Conservation (phyloP, 2,329 filamentous ascomycete genomes). For the Beauveria sp. region DNA sequence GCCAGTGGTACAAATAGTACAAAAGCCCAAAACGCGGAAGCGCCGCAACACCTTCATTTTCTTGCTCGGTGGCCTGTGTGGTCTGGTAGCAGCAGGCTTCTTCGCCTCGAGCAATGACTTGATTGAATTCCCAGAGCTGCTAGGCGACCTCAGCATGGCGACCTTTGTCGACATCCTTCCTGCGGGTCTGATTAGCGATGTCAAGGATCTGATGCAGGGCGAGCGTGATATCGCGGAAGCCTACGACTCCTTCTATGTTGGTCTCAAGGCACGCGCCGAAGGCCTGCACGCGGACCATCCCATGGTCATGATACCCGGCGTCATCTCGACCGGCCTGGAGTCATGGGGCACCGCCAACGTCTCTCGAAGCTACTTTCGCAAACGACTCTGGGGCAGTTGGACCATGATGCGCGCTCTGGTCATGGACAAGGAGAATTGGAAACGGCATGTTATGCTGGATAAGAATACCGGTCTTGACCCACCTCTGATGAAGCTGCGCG, state of each 20-base stretch:
- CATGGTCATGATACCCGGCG: slow-evolving; percentile 93
- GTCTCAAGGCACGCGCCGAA: slow-evolving; percentile 71
- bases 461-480: slow-evolving; percentile 86
- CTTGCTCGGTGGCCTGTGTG: slow-evolving; percentile 79
- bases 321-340: slow-evolving; percentile 94
- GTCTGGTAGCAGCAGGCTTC: slow-evolving; percentile 79
- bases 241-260: slow-evolving; percentile 91
- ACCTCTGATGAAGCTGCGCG: slow-evolving; percentile 78
- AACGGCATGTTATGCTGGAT: slow-evolving; percentile 94
- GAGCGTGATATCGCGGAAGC: slow-evolving; percentile 76
- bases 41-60: slow-evolving; percentile 78
- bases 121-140: slow-evolving; percentile 62
- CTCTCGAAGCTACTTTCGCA: slow-evolving; percentile 86
- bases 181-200: slow-evolving; percentile 76
- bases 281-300: slow-evolving; percentile 78
- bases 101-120: slow-evolving; percentile 86
- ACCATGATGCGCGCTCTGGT: slow-evolving; percentile 96
- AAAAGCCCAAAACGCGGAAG: slow-evolving; percentile 52
- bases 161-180: slow-evolving; percentile 81
- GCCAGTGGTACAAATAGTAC: slow-evolving; percentile 35
- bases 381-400: slow-evolving; percentile 95
- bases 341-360: slow-evolving; percentile 87
- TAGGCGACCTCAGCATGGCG: slow-evolving; percentile 72
- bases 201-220: slow-evolving; percentile 75
- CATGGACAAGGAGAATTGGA: slow-evolving; percentile 89